Evolutionary conservation across 2,329 filamentous ascomycete species (phyloP).

Genomic region (Pseudopithomyces maydicus): DNA sequence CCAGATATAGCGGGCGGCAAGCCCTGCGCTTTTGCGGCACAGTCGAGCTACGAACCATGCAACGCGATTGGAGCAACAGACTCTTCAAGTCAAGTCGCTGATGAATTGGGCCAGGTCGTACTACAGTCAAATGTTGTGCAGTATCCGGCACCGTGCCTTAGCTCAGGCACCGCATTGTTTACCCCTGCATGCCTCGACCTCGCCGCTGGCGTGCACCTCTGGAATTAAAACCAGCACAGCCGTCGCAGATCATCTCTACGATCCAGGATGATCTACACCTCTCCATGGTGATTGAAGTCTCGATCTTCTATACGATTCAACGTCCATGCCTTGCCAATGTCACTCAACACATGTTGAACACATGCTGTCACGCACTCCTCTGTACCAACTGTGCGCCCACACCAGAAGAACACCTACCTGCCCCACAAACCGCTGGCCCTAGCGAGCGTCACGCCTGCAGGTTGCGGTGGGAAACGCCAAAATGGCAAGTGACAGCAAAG

Average conservation of each 20-base stretch:
- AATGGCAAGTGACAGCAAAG: neutral
- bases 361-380: neutral
- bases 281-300: no score
- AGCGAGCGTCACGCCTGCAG: neutral
- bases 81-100: neutral
- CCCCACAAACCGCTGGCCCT: neutral
- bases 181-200: constrained; percentile 12
- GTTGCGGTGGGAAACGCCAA: neutral
- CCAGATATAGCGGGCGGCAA: constrained; percentile 6
- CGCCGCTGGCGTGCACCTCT: neutral
- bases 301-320: no score
- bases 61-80: neutral
- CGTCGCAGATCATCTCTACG: neutral
- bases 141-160: constrained; percentile 6
- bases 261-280: no score
- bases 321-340: neutral
- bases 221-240: neutral
- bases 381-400: constrained; percentile 1
- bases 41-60: neutral
- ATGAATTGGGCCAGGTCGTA: neutral
- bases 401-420: neutral
- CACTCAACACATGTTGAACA: neutral
- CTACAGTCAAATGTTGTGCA: constrained; percentile 3
- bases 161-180: constrained; percentile 4
- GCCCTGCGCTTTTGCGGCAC: constrained; percentile 8